Evolutionary conservation across 2,329 filamentous ascomycete species (phyloP), one percentile per base, ranked within the genome.

Genomic region (Aspergillus carbonarius): DNA sequence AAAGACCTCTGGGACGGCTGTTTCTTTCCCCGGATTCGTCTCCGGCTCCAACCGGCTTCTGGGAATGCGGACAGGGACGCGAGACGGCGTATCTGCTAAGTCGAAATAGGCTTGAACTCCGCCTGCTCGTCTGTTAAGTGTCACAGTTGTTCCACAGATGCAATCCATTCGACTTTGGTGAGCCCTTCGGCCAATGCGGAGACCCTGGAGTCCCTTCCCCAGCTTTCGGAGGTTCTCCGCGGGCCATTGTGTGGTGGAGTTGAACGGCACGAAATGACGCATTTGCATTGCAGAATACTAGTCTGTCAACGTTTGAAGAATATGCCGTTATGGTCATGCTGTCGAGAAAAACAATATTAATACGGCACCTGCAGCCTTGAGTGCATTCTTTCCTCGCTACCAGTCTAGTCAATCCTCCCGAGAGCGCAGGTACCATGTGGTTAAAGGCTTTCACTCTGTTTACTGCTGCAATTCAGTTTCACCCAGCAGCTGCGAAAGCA

Each of bases 91-190:
- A 6, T 47, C 44, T 47, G 15, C 44, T 47, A 47, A 47, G 44
- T 47, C 44, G 15, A 47, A 47, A 47, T 47, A 47, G 44, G 44
- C 44, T 47, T 47, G 44, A 47, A 47, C 44, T 47, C 44, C 44
- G 44, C 23, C 23, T 32, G 23, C 23, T 30, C 25, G 25, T 47
- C 23, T 47, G 44, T 30, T 13, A 15, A 20, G n/a, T n/a, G n/a
- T n/a, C n/a, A n/a, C n/a, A 47, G 7, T 30, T 4, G n/a, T 27
- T 13, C 20, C 23, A 46, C 42, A 12, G 23, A 17, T 4, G 18
- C 15, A 5, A 9, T 46, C 23, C 42, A 7, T 46, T n/a, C 8
- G 20, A 27, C 13, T 5, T 2, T 6, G 13, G n/a, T n/a, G 7
- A 9, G 10, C 6, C 18, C 23, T 3, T 8, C 5, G 23, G 20